Evolutionary conservation across 2,329 filamentous ascomycete genomes (phyloP), one percentile per base, ranked within the genome.

Genomic region (Ophiostoma montium): DNA sequence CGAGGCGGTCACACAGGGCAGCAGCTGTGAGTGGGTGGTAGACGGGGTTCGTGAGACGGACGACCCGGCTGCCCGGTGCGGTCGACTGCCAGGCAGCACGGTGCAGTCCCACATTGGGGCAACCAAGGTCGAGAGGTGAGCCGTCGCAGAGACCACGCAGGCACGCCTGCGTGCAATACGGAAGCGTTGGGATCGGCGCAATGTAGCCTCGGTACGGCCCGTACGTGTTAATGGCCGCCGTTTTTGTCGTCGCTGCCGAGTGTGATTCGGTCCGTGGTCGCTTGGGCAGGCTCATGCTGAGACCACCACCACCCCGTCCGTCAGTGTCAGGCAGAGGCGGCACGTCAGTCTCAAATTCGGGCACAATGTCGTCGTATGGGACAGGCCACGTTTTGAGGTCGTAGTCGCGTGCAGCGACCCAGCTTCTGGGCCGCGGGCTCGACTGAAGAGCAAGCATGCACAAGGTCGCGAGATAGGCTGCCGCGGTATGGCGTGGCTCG

Each of bases 151-250:
- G 39, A 2, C 50, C 39, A 15, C 39, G 45, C 2, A 52, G 41
- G n/a, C 52, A 53, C 16, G 47, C 46, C 30, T 51, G 47, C 2
- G 49, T 51, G 39, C 46, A 50, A 36, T 47, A 53, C 7, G 46
- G 42, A 8, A 49, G 16, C 2, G 27, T 47, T 4, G 43, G 38
- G 3, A 32, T 38, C 18, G 36, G 19, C 1, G 30, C 38, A 7
- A 47, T 18, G 13, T 31, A 36, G 23, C 23, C 23, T 16, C 16
- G 4, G 16, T n/a, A 36, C 35, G 35, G n/a, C 8, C n/a, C 3
- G 7, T 6, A n/a, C 4, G 35, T n/a, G 35, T n/a, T 3, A 16
- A 9, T n/a, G n/a, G n/a, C n/a, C n/a, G n/a, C n/a, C n/a, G n/a
- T 36, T 36, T 36, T 36, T 9, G 6, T 36, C 35, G 11, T 13